Evolutionary conservation across 2,329 filamentous ascomycete species (phyloP), one percentile per base, ranked within the genome.

Genomic region (Ophiocordyceps camponoti-floridani): DNA sequence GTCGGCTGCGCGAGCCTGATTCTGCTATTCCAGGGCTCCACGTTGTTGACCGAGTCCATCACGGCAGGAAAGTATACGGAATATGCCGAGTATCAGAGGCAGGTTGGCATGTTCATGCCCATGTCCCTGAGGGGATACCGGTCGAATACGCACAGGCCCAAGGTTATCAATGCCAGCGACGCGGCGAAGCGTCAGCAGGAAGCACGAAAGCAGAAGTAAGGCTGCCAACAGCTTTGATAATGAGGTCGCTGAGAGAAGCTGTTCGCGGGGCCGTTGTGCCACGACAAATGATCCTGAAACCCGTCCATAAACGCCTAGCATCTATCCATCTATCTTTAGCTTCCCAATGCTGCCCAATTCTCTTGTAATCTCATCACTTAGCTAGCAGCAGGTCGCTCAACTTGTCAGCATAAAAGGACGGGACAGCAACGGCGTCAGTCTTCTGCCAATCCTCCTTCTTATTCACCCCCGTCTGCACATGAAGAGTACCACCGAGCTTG

Each of bases 401-500:
- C 58, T 75, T 79, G 61, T 96, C 83, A 40, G 91, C 79, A 61
- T 94, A 96, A 50, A 79, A 91, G 37, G 74, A 73, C 3, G 91
- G 91, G 44, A 85, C 76, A 1, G 83, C 78, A 40, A 73, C 62
- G 9, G 79, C 77, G 28, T 74, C 77, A 45, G 77, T 69, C 18
- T 75, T 79, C 53, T 87, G 71, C 67, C 88, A 85, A 47, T 95
- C 83, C 45, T 82, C 82, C 63, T 89, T 86, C 63, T 82, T 82
- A 55, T 75, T 80, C 14, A 98, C 89, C 14, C 91, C 91, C 0
- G 88, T 95, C 60, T 94, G 66, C 5, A 98, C 91, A 37, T 82
- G 85, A 52, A 98, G 64, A 0, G 91, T 96, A 0, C 91, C 91
- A 16, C 91, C 91, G 27, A 98, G 71, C 51, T 82, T 81, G 0